Percentiles rank a stretch among this genome's conserved stretches.
Conservation (phyloP, 2,329 filamentous ascomycete genomes). For the Nemania sp. region DNA sequence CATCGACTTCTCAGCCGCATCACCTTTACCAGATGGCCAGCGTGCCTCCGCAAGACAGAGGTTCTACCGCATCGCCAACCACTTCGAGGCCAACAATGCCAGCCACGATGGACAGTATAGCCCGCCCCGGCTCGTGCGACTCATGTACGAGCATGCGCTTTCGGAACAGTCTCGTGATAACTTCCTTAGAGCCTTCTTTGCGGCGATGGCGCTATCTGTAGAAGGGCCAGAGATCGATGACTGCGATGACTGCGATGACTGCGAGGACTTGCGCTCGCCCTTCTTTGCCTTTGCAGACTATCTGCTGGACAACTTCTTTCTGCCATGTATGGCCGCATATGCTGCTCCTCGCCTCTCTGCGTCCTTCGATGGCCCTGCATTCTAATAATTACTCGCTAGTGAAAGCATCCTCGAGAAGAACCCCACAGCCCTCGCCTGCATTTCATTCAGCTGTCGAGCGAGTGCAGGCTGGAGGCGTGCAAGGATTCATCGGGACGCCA, state of each 20-base stretch:
- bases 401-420: constrained; percentile 35
- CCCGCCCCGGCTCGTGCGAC: constrained; percentile 33
- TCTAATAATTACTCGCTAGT: constrained; percentile 25
- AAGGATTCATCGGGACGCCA: constrained; percentile 31
- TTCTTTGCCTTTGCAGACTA: constrained; percentile 37
- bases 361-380: neutral
- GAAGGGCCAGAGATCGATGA: constrained; percentile 1
- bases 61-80: constrained; percentile 29
- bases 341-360: neutral
- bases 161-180: constrained; percentile 34
- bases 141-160: constrained; percentile 35
- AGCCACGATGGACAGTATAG: constrained; percentile 28
- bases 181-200: constrained; percentile 37
- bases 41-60: constrained; percentile 1
- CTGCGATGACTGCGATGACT: constrained; percentile 19
- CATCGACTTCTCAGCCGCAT: constrained; percentile 1
- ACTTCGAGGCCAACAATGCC: constrained; percentile 24
- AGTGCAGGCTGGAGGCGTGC: constrained; percentile 26
- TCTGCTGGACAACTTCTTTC: constrained; percentile 38
- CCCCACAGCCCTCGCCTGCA: constrained; percentile 35
- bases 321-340: constrained; percentile 29
- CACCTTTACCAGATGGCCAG: neutral
- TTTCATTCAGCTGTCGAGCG: constrained; percentile 32
- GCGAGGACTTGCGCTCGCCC: constrained; percentile 23
- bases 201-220: constrained; percentile 23